Conservation (phyloP, 176 grass and related monocot species). For the Ampelocalamus luodianensis region DNA sequence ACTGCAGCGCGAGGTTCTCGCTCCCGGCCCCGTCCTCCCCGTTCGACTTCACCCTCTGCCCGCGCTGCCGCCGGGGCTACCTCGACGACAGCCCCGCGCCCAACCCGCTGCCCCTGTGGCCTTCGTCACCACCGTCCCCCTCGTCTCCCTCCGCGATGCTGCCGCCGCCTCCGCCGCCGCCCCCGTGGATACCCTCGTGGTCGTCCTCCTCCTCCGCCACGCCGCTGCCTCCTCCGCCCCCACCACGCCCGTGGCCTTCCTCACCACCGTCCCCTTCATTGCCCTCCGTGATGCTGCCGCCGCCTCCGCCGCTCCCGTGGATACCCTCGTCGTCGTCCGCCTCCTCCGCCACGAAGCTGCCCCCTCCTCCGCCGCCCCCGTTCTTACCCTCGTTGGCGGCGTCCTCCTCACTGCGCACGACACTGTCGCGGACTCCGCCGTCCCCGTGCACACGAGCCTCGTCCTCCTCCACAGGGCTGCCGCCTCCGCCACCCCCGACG, state of each 20-base stretch:
- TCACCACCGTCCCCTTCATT: background rate
- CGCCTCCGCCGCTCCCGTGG: background rate
- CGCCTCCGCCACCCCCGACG: no score
- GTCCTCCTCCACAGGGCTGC: background rate
- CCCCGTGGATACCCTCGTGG: background rate
- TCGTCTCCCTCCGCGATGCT: background rate
- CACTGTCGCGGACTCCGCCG: background rate
- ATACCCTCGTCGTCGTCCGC: background rate
- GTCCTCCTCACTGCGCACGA: background rate
- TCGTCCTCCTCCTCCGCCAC: background rate
- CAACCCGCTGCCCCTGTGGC: background rate
- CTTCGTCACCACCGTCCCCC: background rate
- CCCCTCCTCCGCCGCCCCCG: background rate
- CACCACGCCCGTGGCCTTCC: background rate
- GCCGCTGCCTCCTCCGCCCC: background rate
- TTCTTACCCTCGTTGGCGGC: background rate
- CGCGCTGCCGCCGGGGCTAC: conserved; percentile 2
- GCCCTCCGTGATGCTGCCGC: background rate
- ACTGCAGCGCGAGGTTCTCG: background rate
- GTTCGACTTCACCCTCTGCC: conserved; percentile 22
- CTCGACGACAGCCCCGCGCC: conserved; percentile 18
- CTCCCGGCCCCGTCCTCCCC: conserved; percentile 12
- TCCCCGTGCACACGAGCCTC: background rate
- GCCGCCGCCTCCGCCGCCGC: background rate
- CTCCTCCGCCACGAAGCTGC: background rate